phyloP scores from a whole-genome alignment of 441 rosid species.

The Jatropha podagrica region DNA sequence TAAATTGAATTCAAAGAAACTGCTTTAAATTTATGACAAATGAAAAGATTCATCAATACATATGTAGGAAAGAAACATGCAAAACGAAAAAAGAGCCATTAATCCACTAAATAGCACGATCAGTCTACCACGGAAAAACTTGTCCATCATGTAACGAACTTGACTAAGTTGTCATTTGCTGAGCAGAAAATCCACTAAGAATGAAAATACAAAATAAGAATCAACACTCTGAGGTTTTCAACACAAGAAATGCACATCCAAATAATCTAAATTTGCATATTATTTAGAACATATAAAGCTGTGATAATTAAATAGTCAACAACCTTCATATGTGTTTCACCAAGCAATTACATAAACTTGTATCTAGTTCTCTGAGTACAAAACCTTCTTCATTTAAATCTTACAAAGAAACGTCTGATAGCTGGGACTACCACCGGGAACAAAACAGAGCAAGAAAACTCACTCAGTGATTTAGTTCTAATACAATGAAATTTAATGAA shows the following conservation, averaged over 20 bases:
- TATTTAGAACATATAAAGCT: neutral
- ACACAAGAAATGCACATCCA: neutral
- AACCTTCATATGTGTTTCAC: neutral
- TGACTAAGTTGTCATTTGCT: no score
- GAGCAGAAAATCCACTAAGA: neutral
- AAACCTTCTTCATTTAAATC: neutral
- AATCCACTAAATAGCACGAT: no score
- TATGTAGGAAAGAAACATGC: no score
- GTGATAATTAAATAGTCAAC: neutral
- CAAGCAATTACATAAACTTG: neutral
- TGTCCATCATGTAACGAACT: no score
- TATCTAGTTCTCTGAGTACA: neutral
- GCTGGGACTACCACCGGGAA: neutral
- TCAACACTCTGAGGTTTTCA: neutral
- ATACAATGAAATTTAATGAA: neutral
- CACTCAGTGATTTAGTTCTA: neutral
- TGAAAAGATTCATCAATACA: neutral
- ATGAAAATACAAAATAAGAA: neutral
- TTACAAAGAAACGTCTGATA: neutral
- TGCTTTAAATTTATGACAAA: neutral
- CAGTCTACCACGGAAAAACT: no score
- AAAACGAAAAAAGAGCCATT: no score
- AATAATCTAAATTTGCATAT: neutral
- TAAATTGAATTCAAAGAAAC: neutral
- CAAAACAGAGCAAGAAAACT: neutral